These are phyloP conservation scores for Byssoonygena ceratinophila DNA, from an alignment of 2,329 filamentous ascomycete genomes.

Conservation along the genomic window DNA sequence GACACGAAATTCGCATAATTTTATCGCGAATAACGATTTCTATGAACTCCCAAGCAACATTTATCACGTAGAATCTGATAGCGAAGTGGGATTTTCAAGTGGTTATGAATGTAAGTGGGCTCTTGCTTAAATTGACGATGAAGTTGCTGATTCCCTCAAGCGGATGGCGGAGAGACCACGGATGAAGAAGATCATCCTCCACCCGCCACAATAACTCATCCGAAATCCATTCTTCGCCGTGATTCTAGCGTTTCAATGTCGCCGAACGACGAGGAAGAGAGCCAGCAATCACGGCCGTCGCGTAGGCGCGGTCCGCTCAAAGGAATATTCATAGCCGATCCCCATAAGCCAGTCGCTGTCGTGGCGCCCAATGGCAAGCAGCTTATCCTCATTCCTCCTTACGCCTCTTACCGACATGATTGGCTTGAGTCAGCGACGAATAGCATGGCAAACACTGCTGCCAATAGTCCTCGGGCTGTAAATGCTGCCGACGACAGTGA, in stretches of 20 bases:
- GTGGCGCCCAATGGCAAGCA: constrained; percentile 41
- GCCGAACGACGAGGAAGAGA: constrained; percentile 32
- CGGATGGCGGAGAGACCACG: constrained; percentile 51
- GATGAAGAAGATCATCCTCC: constrained; percentile 48
- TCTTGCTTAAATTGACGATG: neutral
- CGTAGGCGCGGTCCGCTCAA: constrained; percentile 38
- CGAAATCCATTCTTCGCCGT: constrained; percentile 42
- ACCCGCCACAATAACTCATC: constrained; percentile 39
- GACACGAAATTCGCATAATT: constrained; percentile 19
- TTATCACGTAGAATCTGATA: constrained; percentile 39
- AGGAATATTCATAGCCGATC: constrained; percentile 40
- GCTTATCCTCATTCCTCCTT: constrained; percentile 39
- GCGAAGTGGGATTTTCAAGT: constrained; percentile 36
- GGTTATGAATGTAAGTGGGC: constrained; percentile 51
- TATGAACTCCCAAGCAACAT: constrained; percentile 32
- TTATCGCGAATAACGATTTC: constrained; percentile 32
- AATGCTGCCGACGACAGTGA: constrained; percentile 37
- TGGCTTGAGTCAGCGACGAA: constrained; percentile 36
- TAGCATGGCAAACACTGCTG: constrained; percentile 34
- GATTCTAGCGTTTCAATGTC: constrained; percentile 39
- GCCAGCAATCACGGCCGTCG: constrained; percentile 21
- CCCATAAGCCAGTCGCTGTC: constrained; percentile 39
- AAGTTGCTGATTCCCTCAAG: constrained; percentile 25
- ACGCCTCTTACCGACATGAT: constrained; percentile 38
- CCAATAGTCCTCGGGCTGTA: constrained; percentile 34